These are phyloP conservation scores for Eutrema yunnanense DNA, from an alignment of 345 rosid species.

Conservation along the genomic window DNA sequence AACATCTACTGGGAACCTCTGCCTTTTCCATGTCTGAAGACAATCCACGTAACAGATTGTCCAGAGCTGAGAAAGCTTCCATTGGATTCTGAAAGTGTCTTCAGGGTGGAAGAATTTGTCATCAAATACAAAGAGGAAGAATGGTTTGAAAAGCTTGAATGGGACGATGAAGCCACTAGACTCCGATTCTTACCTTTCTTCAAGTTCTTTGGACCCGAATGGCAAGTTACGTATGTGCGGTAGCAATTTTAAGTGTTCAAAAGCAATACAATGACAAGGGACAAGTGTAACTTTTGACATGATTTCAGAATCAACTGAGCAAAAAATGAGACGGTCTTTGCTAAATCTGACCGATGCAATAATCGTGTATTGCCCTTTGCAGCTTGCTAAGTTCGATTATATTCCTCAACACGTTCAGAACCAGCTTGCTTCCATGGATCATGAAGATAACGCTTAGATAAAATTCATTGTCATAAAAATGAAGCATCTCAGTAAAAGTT, in stretches of 20 bases:
- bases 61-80: neutral
- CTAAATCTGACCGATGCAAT: neutral
- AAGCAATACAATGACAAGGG: neutral
- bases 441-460: neutral
- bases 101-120: neutral
- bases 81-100: neutral
- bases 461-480: neutral
- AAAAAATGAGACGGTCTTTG: neutral
- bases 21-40: neutral
- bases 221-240: neutral
- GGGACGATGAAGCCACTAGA: conserved; percentile 10
- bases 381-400: neutral
- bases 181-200: conserved; percentile 2
- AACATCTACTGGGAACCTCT: neutral
- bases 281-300: neutral
- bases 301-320: neutral
- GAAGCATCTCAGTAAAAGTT: neutral
- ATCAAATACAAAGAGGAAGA: neutral
- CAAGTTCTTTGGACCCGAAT: neutral
- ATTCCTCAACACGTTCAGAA: neutral
- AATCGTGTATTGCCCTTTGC: neutral
- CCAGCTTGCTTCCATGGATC: neutral
- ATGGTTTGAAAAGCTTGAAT: neutral
- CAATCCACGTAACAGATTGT: neutral
- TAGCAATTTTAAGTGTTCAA: neutral